Evolutionary conservation across 2,329 filamentous ascomycete species (phyloP).

Genomic region (Celoporthe dispersa): DNA sequence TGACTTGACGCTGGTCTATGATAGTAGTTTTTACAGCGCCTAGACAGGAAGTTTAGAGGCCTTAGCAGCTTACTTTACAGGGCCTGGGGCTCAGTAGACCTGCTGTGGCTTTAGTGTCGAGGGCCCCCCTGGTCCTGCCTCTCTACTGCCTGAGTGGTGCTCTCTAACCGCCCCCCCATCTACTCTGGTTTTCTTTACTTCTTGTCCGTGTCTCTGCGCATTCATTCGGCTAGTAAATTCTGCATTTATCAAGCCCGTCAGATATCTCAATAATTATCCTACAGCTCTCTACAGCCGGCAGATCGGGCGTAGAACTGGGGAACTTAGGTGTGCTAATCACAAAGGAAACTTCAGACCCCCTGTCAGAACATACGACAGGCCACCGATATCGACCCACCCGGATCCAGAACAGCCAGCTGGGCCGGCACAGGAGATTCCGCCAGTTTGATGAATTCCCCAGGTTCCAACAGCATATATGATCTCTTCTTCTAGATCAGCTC

Average conservation of each 20-base stretch:
- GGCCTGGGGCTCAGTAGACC: neutral
- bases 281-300: neutral
- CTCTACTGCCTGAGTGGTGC: neutral
- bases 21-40: neutral
- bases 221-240: too few species aligned
- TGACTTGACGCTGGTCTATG: neutral
- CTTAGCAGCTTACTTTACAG: neutral
- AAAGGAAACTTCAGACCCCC: slow-evolving; percentile 3
- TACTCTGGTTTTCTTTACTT: neutral
- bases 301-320: neutral
- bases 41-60: neutral
- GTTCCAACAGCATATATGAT: neutral
- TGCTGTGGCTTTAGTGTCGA: neutral
- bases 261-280: too few species aligned
- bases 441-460: neutral
- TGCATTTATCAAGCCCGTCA: too few species aligned
- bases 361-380: neutral
- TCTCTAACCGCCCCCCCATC: too few species aligned
- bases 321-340: neutral
- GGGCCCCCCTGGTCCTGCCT: neutral
- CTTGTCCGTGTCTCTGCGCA: too few species aligned
- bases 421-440: neutral
- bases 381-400: neutral
- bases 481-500: neutral
- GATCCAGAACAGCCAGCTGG: neutral